A percentile compares a stretch with the other conserved stretches of the same genome.
Evolutionary conservation across 805 yeast genomes (phyloP).

Genomic region (Candida broadrunensis): DNA sequence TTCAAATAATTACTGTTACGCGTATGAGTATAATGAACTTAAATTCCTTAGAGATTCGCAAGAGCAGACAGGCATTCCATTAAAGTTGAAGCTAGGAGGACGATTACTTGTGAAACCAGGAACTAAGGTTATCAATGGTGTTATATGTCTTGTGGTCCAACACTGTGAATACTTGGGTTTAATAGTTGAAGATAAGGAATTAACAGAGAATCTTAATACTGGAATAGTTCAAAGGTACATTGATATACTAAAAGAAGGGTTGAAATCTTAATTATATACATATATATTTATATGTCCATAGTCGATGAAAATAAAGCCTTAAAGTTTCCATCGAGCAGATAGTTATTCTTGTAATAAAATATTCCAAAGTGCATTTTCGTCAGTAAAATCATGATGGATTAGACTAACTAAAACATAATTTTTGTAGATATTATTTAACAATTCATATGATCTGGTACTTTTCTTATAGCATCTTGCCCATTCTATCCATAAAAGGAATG

Average conservation of each 20-base stretch:
- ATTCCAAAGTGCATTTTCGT: constrained; percentile 77
- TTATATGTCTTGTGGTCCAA: constrained; percentile 31
- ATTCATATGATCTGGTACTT: constrained; percentile 51
- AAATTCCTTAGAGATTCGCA: constrained; percentile 39
- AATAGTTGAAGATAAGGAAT: constrained; percentile 17
- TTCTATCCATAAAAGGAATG: constrained; percentile 84
- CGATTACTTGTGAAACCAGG: constrained; percentile 50
- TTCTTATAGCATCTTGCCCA: constrained; percentile 82
- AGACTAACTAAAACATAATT: constrained; percentile 77
- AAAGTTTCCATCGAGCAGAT: constrained; percentile 7
- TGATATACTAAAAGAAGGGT: constrained; percentile 29
- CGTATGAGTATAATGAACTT: constrained; percentile 50
- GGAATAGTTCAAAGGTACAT: constrained; percentile 38
- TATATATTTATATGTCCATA: not conserved
- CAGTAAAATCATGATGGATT: constrained; percentile 78
- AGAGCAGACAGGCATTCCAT: constrained; percentile 21
- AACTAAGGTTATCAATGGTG: constrained; percentile 47
- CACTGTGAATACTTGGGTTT: constrained; percentile 33
- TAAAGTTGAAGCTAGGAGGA: constrained; percentile 53
- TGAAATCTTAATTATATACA: not conserved
- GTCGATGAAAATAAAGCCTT: not conserved
- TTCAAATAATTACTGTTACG: constrained; percentile 50
- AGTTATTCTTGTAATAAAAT: constrained; percentile 40
- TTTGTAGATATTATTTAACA: constrained; percentile 60
- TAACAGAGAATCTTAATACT: constrained; percentile 27